phyloP scores from a whole-genome alignment of 108 stramenopile genomes.

The Epithemia pelagica region DNA sequence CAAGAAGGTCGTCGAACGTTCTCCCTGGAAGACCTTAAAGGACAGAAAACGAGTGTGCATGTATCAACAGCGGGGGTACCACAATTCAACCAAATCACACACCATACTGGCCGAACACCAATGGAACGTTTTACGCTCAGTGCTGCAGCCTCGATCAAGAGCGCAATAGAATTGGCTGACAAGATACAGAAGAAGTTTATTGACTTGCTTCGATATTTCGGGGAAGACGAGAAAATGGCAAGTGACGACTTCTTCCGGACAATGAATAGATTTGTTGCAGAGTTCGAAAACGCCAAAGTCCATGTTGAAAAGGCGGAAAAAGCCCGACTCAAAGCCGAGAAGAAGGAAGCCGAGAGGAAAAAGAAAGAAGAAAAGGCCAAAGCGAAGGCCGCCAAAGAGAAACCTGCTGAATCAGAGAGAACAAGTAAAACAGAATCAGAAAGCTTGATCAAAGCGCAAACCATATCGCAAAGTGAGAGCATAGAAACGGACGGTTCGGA shows the following conservation, averaged over 20 bases:
- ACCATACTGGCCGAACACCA: conserved; percentile 40
- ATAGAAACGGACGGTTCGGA: neutral
- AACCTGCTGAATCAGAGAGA: neutral
- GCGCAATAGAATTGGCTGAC: conserved; percentile 39
- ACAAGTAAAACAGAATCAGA: neutral
- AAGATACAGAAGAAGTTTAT: conserved; percentile 57
- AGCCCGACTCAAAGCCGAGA: conserved; percentile 16
- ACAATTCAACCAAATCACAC: conserved; percentile 61
- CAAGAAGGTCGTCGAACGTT: conserved; percentile 26
- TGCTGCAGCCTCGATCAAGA: conserved; percentile 39
- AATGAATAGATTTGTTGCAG: conserved; percentile 57
- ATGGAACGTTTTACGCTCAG: conserved; percentile 70
- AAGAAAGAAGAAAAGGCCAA: neutral
- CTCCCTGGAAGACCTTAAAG: conserved; percentile 44
- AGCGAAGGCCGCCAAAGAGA: neutral
- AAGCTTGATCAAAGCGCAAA: neutral
- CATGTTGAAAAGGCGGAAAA: conserved; percentile 57
- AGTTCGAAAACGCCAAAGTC: conserved; percentile 58
- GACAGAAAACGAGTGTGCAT: conserved; percentile 53
- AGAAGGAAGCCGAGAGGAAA: neutral
- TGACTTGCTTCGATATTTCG: conserved; percentile 67
- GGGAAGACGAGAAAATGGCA: conserved; percentile 82
- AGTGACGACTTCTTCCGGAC: conserved; percentile 86
- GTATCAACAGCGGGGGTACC: conserved; percentile 36
- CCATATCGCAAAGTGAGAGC: neutral